Conservation (phyloP, 441 rosid genomes). For the Croton setiger region DNA sequence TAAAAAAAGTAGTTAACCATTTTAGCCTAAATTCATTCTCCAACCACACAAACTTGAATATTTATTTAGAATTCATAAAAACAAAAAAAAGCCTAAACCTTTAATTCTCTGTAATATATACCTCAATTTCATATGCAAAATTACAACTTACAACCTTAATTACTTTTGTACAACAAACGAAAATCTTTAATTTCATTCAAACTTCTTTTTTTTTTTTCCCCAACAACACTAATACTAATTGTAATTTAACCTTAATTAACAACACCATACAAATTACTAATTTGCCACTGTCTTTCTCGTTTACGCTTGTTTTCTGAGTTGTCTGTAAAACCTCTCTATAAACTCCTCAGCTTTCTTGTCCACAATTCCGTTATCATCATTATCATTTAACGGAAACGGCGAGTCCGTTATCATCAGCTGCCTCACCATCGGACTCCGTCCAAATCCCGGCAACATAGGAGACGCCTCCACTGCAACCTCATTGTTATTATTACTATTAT, state of each 20-base stretch:
- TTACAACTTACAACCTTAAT: not conserved
- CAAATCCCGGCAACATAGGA: constrained; percentile 70
- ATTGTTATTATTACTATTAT: constrained; percentile 31
- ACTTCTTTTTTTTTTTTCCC: not conserved
- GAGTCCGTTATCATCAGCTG: constrained; percentile 89
- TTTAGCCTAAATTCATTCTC: too few relatives aligned
- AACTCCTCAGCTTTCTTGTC: constrained; percentile 84
- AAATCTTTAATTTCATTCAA: not conserved
- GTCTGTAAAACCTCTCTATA: constrained; percentile 60
- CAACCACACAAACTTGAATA: too few relatives aligned
- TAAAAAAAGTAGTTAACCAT: too few relatives aligned
- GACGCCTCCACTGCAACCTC: constrained; percentile 43
- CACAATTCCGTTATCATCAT: constrained; percentile 44
- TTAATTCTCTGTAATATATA: constrained; percentile 14
- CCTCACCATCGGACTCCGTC: constrained; percentile 65
- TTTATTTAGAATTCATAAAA: too few relatives aligned
- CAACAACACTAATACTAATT: not conserved
- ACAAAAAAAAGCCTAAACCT: not conserved
- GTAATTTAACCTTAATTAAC: constrained; percentile 5
- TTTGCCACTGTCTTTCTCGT: constrained; percentile 12
- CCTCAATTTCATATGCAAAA: not conserved
- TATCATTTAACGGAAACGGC: constrained; percentile 67
- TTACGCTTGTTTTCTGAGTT: constrained; percentile 45
- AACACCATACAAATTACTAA: not conserved
- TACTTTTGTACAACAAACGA: too few relatives aligned